A percentile compares a stretch with the other conserved stretches of the same genome.
Evolutionary conservation across 129 eudicot species (phyloP).

Genomic region (Kitagawia praeruptora): DNA sequence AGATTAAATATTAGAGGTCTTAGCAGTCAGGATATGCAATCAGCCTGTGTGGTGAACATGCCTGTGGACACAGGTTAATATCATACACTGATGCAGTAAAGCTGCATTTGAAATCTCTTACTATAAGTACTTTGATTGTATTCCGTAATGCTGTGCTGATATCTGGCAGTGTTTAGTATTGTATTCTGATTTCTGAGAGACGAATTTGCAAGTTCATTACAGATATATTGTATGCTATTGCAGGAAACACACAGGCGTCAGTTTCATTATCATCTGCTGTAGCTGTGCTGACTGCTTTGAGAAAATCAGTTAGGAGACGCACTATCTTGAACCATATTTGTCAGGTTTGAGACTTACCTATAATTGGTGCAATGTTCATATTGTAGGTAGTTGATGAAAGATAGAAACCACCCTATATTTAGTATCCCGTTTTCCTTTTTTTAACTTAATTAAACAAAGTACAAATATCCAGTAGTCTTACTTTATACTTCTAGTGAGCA

Average conservation of each 20-base stretch:
- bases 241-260: conserved; percentile 27
- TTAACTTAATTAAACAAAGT: background rate
- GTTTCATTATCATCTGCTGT: conserved; percentile 25
- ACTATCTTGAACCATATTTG: conserved; percentile 33
- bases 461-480: background rate
- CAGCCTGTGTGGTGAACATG: conserved; percentile 17
- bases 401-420: background rate
- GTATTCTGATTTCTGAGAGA: background rate
- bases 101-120: background rate
- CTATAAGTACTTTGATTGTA: background rate
- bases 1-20: conserved; percentile 19
- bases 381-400: background rate
- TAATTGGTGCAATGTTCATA: background rate
- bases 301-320: conserved; percentile 67
- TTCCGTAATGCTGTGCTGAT: background rate
- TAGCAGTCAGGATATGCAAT: conserved; percentile 20
- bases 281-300: conserved; percentile 53
- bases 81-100: conserved; percentile 11
- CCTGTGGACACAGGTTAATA: conserved; percentile 23
- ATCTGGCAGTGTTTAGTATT: background rate
- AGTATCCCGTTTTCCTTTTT: background rate
- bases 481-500: background rate
- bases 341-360: conserved; percentile 38
- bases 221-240: conserved; percentile 12
- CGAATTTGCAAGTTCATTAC: conserved; percentile 1